Percentiles rank a stretch among this genome's conserved stretches.
These are phyloP conservation scores for Gloeophyllum trabeum DNA, from an alignment of 768 basidiomycete genomes.

Conservation along the genomic window DNA sequence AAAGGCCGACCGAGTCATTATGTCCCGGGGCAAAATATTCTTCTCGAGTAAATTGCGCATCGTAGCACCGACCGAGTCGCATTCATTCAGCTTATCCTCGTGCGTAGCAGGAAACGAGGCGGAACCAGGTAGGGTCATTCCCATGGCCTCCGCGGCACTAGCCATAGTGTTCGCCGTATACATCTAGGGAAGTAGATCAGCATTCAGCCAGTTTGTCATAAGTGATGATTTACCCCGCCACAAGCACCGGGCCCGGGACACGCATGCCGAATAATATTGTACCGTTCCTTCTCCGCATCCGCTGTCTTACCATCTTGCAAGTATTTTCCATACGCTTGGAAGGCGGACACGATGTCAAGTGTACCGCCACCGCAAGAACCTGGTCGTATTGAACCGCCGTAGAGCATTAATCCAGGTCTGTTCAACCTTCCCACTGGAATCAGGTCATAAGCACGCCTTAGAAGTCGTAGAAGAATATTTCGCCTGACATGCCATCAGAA, in stretches of 20 bases:
- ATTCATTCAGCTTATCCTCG: conserved; percentile 79
- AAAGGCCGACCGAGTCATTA: conserved; percentile 95
- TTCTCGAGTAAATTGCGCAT: conserved; percentile 84
- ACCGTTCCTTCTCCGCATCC: conserved; percentile 74
- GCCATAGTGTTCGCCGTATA: conserved; percentile 99
- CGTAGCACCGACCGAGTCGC: conserved; percentile 64
- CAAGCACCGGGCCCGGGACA: conserved; percentile 98
- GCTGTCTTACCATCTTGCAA: conserved; percentile 80
- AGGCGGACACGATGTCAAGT: conserved; percentile 93
- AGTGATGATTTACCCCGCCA: conserved; percentile 55
- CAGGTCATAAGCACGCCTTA: not conserved
- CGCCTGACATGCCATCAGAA: conserved; percentile 85
- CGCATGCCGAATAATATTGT: conserved; percentile 81
- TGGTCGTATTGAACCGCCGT: conserved; percentile 89
- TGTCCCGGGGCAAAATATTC: conserved; percentile 87
- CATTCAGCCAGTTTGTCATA: not conserved
- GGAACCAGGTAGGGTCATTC: conserved; percentile 96
- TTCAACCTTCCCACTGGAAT: conserved; percentile 81
- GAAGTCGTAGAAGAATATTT: conserved; percentile 1
- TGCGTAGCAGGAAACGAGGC: conserved; percentile 94
- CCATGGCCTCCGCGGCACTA: conserved; percentile 86
- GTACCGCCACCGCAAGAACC: conserved; percentile 84
- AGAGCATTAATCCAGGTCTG: conserved; percentile 95
- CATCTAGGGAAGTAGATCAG: conserved; percentile 44
- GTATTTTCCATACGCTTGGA: conserved; percentile 95